phyloP scores from a whole-genome alignment of 2,329 filamentous ascomycete species.

The Coleophoma eucalyptorum region DNA sequence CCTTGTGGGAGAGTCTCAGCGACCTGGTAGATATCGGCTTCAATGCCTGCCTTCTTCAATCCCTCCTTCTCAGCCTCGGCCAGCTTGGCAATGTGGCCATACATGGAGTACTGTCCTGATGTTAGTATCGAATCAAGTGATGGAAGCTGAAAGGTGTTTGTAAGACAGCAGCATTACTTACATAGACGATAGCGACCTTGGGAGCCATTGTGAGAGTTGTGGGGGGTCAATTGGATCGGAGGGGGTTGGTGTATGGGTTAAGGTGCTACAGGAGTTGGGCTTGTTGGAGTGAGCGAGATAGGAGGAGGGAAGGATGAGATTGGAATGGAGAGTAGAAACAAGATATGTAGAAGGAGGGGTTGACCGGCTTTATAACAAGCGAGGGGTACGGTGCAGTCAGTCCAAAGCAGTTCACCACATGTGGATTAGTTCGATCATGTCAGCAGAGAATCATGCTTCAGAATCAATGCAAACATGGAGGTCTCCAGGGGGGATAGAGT shows the following conservation, averaged over 20 bases:
- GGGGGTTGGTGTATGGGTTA: not conserved
- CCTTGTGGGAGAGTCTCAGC: conserved; percentile 78
- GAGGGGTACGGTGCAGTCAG: no score
- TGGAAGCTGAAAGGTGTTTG: not conserved
- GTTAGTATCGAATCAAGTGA: conserved; percentile 5
- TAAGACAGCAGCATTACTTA: conserved; percentile 48
- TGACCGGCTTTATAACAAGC: no score
- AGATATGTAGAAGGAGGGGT: not conserved
- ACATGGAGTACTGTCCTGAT: conserved; percentile 74
- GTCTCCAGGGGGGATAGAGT: no score
- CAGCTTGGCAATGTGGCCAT: conserved; percentile 81
- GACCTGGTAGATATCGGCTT: conserved; percentile 79
- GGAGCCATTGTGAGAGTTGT: conserved; percentile 62
- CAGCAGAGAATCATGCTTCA: no score
- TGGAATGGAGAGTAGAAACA: not conserved
- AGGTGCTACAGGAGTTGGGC: no score
- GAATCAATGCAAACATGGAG: no score
- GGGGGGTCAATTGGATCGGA: not conserved
- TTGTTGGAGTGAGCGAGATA: no score
- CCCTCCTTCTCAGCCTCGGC: conserved; percentile 90
- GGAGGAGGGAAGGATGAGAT: not conserved
- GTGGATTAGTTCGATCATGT: no score
- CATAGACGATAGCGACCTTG: conserved; percentile 88
- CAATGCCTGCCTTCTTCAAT: conserved; percentile 81
- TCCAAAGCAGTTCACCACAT: no score